Percentiles rank a stretch among this genome's conserved stretches.
Conservation (phyloP, 2,329 filamentous ascomycete genomes). For the Hymenoscyphus occultus region DNA sequence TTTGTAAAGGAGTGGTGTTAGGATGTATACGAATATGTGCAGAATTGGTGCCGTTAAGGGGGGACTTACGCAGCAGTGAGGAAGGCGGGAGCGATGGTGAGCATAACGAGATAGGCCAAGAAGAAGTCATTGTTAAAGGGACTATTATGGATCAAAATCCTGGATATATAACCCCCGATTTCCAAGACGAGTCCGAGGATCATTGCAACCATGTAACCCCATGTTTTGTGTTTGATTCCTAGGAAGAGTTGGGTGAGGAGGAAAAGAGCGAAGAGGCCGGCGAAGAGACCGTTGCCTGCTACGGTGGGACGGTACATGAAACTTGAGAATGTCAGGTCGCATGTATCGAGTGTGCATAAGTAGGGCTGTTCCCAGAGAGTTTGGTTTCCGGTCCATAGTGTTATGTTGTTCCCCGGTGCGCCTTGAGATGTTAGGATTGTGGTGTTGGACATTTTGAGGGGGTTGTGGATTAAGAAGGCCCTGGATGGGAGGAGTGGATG, state of each 20-base stretch:
- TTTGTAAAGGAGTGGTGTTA: no score
- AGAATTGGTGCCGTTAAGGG: neutral
- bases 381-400: conserved; percentile 25
- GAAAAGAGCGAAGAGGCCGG: conserved; percentile 47
- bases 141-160: conserved; percentile 49
- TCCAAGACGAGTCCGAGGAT: conserved; percentile 49
- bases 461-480: neutral
- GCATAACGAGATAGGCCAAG: conserved; percentile 56
- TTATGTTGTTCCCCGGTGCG: conserved; percentile 8
- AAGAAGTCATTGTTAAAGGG: conserved; percentile 55
- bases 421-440: conserved; percentile 4
- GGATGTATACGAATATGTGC: neutral
- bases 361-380: conserved; percentile 25
- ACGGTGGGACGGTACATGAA: conserved; percentile 56
- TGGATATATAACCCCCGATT: conserved; percentile 52
- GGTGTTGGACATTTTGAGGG: conserved; percentile 25
- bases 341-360: conserved; percentile 33
- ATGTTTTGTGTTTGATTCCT: conserved; percentile 52
- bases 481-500: neutral
- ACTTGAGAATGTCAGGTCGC: conserved; percentile 53
- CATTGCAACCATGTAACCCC: conserved; percentile 51
- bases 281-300: conserved; percentile 55
- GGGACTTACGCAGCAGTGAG: conserved; percentile 49
- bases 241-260: conserved; percentile 44
- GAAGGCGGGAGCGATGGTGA: conserved; percentile 44